Evolutionary conservation across 441 rosid genomes (phyloP), one percentile per base, ranked within the genome.

Genomic region (Omphalea diandra): DNA sequence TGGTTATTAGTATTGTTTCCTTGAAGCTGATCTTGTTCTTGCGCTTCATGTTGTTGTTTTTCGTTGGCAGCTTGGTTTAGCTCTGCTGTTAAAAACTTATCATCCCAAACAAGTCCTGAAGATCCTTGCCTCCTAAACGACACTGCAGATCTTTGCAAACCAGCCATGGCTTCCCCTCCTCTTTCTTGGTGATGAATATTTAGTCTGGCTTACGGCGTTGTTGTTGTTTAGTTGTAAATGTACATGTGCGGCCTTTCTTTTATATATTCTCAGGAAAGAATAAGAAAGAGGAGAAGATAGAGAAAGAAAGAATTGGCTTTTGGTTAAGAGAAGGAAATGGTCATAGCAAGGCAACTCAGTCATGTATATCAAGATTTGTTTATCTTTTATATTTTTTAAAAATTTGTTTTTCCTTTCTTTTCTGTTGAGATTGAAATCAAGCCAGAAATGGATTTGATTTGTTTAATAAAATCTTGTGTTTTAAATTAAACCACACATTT

Each of bases 21-120:
- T n/a, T n/a, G n/a, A n/a, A n/a, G n/a, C n/a, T n/a, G n/a, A n/a
- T 38, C 58, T 14, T 74, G 74, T 35, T 73, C 62, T 31, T 70
- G 75, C 24, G 52, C 66, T 31, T 57, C 66, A 56, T 60, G 70
- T 31, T 74, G 55, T 47, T 57, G 65, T 4, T 71, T 67, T n/a
- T 68, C 68, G 12, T 68, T 59, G 26, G 49, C 57, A 4, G 7
- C 66, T 70, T 78, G 76, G 56, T 62, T 90, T 0, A 88, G 75
- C 76, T 91, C 93, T 7, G 81, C 85, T 29, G 85, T 69, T 44
- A 91, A 54, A 67, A 83, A 65, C 79, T 73, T 84, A 70, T 90
- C 97, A 59, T 94, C 96, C 88, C 94, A 87, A n/a, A 83, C 81
- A 33, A 89, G 71, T 10, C 90, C 88, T 7, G 86, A 82, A 44